Base-by-base conservation (phyloP, 768 basidiomycete species). In the Exsudoporus frostii region DNA sequence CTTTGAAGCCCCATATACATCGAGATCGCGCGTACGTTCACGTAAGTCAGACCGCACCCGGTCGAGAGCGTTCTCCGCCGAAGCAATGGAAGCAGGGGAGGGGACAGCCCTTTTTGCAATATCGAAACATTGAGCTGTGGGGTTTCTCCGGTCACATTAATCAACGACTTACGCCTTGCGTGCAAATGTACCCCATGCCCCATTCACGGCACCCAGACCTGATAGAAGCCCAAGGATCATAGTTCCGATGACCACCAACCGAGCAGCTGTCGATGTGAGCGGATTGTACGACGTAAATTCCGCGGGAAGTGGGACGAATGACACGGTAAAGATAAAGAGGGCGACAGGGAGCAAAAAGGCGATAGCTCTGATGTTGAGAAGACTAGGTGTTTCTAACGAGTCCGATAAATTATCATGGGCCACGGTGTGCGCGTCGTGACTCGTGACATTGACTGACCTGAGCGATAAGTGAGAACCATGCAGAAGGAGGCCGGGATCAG, bases 171-270 rank as follows among this genome's bases (percentile, higher is more conserved):
- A 69, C 67, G 57, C 57, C 55, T 48, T 48, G 42, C 53, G 60
- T 34, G 53, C 25, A 60, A 69, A 64, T 44, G 50, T 48, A 9
- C 59, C 71, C 86, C 88, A 88, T 0, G 82, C 79, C 42, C 80
- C 84, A 56, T 78, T 83, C 44, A 88, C 75, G 4, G 88, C 85
- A 56, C 90, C 90, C 55, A 90, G 86, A 0, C 91, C 91, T 1
- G 90, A 90, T 6, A 93, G 74, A 3, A 84, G 64, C 6, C 91
- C 91, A n/a, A 93, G 82, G 51, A 91, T 79, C 29, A 85, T 75
- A 0, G 86, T 91, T 3, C 91, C 91, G 20, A 92, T 69, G 19
- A 91, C 86, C 19, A 86, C 80, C 14, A 92, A 76, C 11, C 90
- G 80, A 3, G 86, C 73, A 2, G 85, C 72, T 1, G 79, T 74